phyloP scores from a whole-genome alignment of 305 asterid species.

The Rubia balearica region DNA sequence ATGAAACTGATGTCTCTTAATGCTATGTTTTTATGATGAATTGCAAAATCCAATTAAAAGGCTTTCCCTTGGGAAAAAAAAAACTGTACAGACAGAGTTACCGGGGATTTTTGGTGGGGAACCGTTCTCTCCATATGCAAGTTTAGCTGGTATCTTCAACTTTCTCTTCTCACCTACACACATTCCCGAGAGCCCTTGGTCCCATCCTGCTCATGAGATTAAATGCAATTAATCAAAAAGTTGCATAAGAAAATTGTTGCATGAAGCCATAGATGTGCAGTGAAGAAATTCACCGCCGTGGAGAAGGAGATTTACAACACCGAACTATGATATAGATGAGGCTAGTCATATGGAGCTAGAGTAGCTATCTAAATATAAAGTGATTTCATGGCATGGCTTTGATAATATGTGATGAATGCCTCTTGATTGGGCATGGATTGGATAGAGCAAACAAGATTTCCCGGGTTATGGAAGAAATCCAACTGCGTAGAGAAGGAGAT shows the following conservation, averaged over 20 bases:
- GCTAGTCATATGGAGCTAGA: too few species aligned
- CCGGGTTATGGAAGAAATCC: not conserved
- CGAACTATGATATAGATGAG: not conserved
- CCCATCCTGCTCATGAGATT: constrained; percentile 74
- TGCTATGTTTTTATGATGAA: not conserved
- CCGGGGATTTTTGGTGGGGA: constrained; percentile 97
- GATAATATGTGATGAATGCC: not conserved
- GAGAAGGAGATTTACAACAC: not conserved
- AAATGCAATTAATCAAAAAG: not conserved
- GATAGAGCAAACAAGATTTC: not conserved
- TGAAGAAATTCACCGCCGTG: not conserved
- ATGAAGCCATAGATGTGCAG: not conserved
- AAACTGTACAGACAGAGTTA: constrained; percentile 20
- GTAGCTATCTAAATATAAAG: not conserved
- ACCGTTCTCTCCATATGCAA: constrained; percentile 92
- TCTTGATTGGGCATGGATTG: not conserved
- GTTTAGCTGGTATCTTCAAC: constrained; percentile 87
- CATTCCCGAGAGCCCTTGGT: constrained; percentile 90
- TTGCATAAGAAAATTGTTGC: not conserved
- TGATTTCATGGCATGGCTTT: not conserved
- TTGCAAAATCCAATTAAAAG: constrained; percentile 3
- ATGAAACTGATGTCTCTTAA: not conserved
- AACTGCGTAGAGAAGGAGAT: not conserved
- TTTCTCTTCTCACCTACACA: constrained; percentile 93
- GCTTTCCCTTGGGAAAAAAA: not conserved